Base-by-base conservation (phyloP, 164 flowering plant species). In the Aristolochia californica region DNA sequence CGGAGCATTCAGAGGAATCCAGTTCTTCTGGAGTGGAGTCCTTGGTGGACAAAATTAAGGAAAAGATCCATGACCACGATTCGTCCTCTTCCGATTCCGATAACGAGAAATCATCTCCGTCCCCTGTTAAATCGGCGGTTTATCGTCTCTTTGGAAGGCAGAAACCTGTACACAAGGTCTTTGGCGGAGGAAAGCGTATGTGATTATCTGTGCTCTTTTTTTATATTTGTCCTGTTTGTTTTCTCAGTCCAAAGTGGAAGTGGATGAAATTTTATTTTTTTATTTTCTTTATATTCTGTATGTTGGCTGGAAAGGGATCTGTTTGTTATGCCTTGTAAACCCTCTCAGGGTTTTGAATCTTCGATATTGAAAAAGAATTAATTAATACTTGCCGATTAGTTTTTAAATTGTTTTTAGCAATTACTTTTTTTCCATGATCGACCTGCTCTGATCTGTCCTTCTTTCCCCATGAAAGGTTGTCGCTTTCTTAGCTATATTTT, bases 141-240 rank as follows among this genome's bases (percentile, higher is more conserved):
- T 62, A 67, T 49, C 80, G 88, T 44, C 68, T 87, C 53, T 85
- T 85, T 26, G 96, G 96, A 0, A 72, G 96, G 63, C 77, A 85
- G 71, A 77, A 70, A 68, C 86, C 96, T 20, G 81, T 87, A 34
- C 96, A 87, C 71, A 60, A 79, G 65, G 82, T 82, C 54, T 70
- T 87, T 13, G 96, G 96, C 25, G 89, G 89, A n/a, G 96, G 96
- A 52, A 87, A 83, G 66, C 81, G 91, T 87, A 81, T 15, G 80
- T 1, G 17, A 17, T 7, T 16, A 26, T 10, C 16, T 22, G n/a
- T 43, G 17, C 7, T 4, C 9, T 13, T 48, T 54, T 55, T 2
- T 49, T 16, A 38, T 16, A n/a, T n/a, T n/a, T n/a, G n/a, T n/a
- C n/a, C n/a, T 55, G 3, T 13, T 23, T 0, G 22, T 21, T 8